Base-by-base conservation (phyloP, 2,329 filamentous ascomycete species). In the Alternaria hordeiaustralica region DNA sequence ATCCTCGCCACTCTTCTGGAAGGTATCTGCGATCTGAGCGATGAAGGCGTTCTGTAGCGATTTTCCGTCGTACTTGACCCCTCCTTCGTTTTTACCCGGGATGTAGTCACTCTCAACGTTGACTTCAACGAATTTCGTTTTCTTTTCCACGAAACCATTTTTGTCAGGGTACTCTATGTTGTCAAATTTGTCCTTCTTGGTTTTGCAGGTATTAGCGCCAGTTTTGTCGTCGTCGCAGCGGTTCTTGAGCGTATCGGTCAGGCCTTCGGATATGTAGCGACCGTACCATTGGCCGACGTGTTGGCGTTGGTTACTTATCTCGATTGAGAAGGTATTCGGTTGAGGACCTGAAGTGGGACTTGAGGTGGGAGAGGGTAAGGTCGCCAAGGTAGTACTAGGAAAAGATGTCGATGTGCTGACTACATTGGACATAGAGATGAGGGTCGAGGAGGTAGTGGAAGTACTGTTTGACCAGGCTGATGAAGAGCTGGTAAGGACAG, bases 251-350 rank as follows among this genome's bases (percentile, higher is more conserved):
- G 30, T 10, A 9, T 41, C 25, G 10, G 21, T 45, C 21, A 60
- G 15, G 15, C 58, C 49, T 30, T 55, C 43, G 21, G 41, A 25
- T 25, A 55, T 54, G 6, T 49, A 55, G 23, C 41, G 36, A n/a
- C 43, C 60, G 18, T 59, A 63, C 55, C 43, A 63, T 11, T 13
- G 41, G 23, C 60, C 55, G 13, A 59, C 21, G 11, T 63, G 60
- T 33, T 63, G 55, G 23, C 55, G 50, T 11, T 63, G 18, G 30
- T 59, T 63, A 4, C 55, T 55, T 33, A 63, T 63, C n/a, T 63
- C 47, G 33, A 63, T 28, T 6, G 25, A 43, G 11, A 61, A 61
- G 15, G 53, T 56, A 2, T 61, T 46, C 3, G 36, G 36, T 11
- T 41, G 36, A 41, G 36, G n/a, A 41, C 36, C 36, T 51, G n/a